Evolutionary conservation across 208 protist genomes (phyloP).

Genomic region (Leishmania tropica): DNA sequence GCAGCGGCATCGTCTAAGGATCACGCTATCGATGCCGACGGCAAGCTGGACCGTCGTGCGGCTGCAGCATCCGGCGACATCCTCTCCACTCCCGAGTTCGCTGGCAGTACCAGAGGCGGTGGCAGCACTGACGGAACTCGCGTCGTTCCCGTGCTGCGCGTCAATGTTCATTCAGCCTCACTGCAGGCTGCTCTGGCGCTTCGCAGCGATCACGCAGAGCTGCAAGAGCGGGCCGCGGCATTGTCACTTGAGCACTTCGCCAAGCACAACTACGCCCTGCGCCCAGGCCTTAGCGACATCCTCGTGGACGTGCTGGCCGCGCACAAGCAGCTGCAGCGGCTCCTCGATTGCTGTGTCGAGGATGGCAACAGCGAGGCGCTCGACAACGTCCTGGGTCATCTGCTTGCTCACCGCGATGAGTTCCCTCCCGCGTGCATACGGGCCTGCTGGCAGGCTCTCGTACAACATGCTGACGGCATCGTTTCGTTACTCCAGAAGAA

Average conservation of each 20-base stretch:
- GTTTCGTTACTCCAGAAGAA: slow-evolving; percentile 47
- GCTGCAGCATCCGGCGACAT: not conserved
- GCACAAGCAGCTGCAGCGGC: slow-evolving; percentile 37
- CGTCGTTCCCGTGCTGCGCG: slow-evolving; percentile 20
- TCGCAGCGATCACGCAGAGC: slow-evolving; percentile 17
- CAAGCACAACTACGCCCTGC: slow-evolving; percentile 43
- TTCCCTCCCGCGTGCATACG: slow-evolving; percentile 41
- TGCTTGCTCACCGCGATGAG: slow-evolving; percentile 55
- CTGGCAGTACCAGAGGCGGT: not conserved
- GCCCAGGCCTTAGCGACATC: slow-evolving; percentile 50
- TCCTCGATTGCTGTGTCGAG: slow-evolving; percentile 31
- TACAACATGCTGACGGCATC: slow-evolving; percentile 50
- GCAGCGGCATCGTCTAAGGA: not conserved
- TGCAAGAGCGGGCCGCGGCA: slow-evolving; percentile 17
- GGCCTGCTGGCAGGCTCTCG: slow-evolving; percentile 59
- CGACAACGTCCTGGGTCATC: slow-evolving; percentile 54
- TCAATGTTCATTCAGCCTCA: slow-evolving; percentile 46
- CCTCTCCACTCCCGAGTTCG: not conserved
- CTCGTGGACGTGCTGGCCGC: slow-evolving; percentile 51
- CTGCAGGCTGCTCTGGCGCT: slow-evolving; percentile 39
- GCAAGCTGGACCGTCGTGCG: not conserved
- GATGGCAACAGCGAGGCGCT: slow-evolving; percentile 34
- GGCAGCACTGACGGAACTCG: slow-evolving; percentile 7
- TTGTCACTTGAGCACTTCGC: slow-evolving; percentile 50
- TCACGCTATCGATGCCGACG: not conserved